phyloP scores from a whole-genome alignment of 1,139 yeast species.

The Hansenula sp. region DNA sequence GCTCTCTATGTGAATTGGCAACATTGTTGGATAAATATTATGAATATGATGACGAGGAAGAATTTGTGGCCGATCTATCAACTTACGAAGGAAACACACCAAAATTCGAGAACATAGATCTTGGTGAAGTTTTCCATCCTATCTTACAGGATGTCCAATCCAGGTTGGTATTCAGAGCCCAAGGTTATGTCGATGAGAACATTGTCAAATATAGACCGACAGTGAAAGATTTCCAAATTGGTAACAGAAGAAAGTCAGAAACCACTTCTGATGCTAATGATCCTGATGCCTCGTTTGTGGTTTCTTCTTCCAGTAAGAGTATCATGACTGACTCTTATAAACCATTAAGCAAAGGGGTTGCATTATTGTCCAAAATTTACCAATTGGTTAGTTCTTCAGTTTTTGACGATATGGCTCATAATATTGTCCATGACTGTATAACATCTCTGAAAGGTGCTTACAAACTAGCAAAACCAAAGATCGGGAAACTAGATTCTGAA shows the following conservation, averaged over 20 bases:
- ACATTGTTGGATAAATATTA: conserved; percentile 65
- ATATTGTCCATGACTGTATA: conserved; percentile 77
- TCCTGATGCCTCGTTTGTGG: conserved; percentile 17
- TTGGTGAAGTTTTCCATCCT: conserved; percentile 64
- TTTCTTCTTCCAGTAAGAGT: conserved; percentile 5
- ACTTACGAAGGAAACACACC: conserved; percentile 21
- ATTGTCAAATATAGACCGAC: conserved; percentile 65
- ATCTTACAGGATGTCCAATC: conserved; percentile 75
- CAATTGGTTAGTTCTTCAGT: conserved; percentile 72
- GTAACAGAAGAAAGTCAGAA: conserved; percentile 36
- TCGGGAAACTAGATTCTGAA: conserved; percentile 52
- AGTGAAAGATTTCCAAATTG: conserved; percentile 60
- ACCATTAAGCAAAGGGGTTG: conserved; percentile 69
- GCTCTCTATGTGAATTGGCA: conserved; percentile 69
- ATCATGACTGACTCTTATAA: conserved; percentile 51
- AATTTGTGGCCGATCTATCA: conserved; percentile 8
- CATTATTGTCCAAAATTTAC: conserved; percentile 72
- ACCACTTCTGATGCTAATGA: conserved; percentile 6
- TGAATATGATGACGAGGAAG: conserved; percentile 53
- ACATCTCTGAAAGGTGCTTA: conserved; percentile 53
- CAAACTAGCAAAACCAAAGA: conserved; percentile 33
- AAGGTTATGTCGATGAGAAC: conserved; percentile 64
- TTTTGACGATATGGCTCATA: conserved; percentile 88
- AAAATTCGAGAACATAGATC: conserved; percentile 34
- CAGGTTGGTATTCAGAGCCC: conserved; percentile 74